Conservation (phyloP, 306 rosid species). For the Rosa rugosa region DNA sequence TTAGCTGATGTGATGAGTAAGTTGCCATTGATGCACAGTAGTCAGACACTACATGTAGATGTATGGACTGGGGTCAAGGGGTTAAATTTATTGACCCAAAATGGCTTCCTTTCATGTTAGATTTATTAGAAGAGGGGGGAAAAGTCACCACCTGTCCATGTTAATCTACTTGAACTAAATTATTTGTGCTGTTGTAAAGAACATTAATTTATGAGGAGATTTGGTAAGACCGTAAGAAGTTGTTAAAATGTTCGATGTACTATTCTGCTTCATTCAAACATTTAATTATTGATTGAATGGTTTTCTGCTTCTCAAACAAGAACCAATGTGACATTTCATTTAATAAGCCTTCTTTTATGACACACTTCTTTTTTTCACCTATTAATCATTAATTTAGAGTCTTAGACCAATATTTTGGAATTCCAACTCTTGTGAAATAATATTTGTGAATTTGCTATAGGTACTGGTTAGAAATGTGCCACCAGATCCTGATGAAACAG, state of each 20-base stretch:
- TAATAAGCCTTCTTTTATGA: background rate
- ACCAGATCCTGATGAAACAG: constrained; percentile 87
- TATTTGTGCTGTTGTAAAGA: background rate
- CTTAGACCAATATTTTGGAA: background rate
- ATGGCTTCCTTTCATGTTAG: background rate
- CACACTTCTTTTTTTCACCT: background rate
- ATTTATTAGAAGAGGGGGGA: background rate
- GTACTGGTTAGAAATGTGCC: constrained; percentile 97
- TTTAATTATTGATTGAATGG: background rate
- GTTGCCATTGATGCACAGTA: constrained; percentile 11
- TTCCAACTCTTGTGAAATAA: background rate
- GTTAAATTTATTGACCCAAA: background rate
- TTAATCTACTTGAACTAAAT: background rate
- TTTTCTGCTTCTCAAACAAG: background rate
- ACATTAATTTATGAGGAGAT: background rate
- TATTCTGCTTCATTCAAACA: background rate
- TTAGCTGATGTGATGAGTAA: background rate
- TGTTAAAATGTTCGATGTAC: background rate
- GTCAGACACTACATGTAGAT: background rate
- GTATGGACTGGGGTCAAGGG: constrained; percentile 4
- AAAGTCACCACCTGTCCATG: background rate
- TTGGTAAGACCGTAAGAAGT: background rate
- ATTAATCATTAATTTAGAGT: background rate
- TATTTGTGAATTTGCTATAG: constrained; percentile 36
- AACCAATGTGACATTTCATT: background rate